Conservation (phyloP, 179 eudicot genomes). For the Drosera spatulata region DNA sequence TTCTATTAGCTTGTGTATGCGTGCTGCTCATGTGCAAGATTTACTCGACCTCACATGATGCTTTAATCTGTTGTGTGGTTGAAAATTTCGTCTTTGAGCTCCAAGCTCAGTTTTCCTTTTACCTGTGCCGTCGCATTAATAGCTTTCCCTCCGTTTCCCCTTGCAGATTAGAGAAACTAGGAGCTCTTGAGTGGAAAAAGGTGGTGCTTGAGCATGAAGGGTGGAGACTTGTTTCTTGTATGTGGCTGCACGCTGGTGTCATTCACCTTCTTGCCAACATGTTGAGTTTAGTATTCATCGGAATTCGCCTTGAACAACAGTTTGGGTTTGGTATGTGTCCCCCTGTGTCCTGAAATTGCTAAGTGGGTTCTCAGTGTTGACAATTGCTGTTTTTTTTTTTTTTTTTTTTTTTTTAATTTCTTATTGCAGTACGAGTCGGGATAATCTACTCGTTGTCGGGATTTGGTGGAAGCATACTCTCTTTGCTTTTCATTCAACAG, state of each 20-base stretch:
- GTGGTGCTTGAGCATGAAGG: slow-evolving; percentile 35
- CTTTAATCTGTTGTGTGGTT: too few relatives aligned
- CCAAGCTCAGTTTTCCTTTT: too few relatives aligned
- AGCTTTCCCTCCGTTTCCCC: too few relatives aligned
- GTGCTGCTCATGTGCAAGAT: too few relatives aligned
- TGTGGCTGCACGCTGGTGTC: slow-evolving; percentile 66
- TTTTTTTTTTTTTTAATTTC: neutral
- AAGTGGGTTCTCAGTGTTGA: neutral
- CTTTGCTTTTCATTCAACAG: slow-evolving; percentile 28
- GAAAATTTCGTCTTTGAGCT: too few relatives aligned
- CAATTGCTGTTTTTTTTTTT: neutral
- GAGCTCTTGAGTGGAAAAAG: slow-evolving; percentile 45
- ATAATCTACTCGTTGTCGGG: slow-evolving; percentile 36
- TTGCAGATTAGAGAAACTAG: slow-evolving; percentile 39
- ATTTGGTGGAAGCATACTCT: slow-evolving; percentile 43
- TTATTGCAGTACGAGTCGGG: slow-evolving; percentile 37
- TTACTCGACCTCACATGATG: too few relatives aligned
- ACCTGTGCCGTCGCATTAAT: too few relatives aligned
- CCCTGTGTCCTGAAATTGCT: neutral
- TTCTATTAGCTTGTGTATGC: too few relatives aligned
- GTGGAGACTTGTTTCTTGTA: slow-evolving; percentile 55
- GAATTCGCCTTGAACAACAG: slow-evolving; percentile 67
- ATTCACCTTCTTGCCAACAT: slow-evolving; percentile 55
- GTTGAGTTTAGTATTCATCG: slow-evolving; percentile 52
- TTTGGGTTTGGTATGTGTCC: slow-evolving; percentile 54